Evolutionary conservation across 208 protist genomes (phyloP).

Genomic region (Crithidia fasciculata): DNA sequence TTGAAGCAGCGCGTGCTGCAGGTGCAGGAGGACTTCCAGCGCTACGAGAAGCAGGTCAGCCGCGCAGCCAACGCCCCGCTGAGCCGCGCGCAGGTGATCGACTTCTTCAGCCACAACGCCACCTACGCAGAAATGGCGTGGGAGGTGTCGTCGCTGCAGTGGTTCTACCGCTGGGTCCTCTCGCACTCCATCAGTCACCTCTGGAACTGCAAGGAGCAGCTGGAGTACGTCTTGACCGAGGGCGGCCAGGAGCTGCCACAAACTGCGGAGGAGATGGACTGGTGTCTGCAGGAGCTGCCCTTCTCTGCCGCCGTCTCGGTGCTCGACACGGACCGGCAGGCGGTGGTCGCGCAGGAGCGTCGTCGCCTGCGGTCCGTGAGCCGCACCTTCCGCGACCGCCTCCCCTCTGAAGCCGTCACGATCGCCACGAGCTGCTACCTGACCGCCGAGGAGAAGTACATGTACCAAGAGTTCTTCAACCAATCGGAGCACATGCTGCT

Average conservation of each 20-base stretch:
- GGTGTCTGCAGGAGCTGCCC: constrained; percentile 37
- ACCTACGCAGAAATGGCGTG: constrained; percentile 71
- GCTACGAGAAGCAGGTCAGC: constrained; percentile 27
- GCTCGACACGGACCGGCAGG: constrained; percentile 71
- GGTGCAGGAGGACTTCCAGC: constrained; percentile 62
- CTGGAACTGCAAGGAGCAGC: constrained; percentile 70
- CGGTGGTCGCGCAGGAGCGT: constrained; percentile 72
- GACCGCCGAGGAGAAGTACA: constrained; percentile 80
- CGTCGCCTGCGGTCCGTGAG: constrained; percentile 69
- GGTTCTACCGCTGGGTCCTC: constrained; percentile 86
- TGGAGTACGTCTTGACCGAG: constrained; percentile 82
- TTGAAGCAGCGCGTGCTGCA: constrained; percentile 59
- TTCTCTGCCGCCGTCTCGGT: constrained; percentile 70
- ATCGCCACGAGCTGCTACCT: constrained; percentile 76
- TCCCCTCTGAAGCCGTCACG: constrained; percentile 60
- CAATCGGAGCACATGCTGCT: constrained; percentile 81
- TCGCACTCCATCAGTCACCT: constrained; percentile 80
- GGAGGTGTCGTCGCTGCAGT: constrained; percentile 76
- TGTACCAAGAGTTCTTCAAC: constrained; percentile 89
- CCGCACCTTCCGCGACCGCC: constrained; percentile 65
- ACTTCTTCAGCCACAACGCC: constrained; percentile 55
- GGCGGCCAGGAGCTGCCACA: constrained; percentile 43
- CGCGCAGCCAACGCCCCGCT: constrained; percentile 10
- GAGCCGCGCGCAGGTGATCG: constrained; percentile 40
- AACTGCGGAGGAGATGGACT: constrained; percentile 60